phyloP scores from a whole-genome alignment of 306 rosid genomes.

The Astragalus membranaceus region DNA sequence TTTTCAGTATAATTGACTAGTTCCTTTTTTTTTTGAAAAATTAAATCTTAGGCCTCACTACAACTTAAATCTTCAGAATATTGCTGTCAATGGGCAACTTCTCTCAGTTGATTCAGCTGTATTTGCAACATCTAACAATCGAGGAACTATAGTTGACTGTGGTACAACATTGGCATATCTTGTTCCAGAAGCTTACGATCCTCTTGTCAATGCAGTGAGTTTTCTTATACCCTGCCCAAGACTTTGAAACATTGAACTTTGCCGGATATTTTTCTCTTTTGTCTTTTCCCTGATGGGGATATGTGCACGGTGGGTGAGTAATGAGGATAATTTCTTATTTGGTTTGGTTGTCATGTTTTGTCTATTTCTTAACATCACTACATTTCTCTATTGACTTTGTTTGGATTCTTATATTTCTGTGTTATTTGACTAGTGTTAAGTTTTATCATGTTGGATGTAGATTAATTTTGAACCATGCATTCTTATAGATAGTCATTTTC shows the following conservation, averaged over 20 bases:
- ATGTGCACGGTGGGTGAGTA: no score
- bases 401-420: no score
- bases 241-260: not conserved
- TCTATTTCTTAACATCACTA: no score
- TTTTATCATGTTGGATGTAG: no score
- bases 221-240: not conserved
- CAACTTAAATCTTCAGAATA: slow-evolving; percentile 79
- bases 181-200: slow-evolving; percentile 81
- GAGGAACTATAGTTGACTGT: slow-evolving; percentile 85
- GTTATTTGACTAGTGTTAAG: no score
- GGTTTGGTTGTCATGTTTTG: no score
- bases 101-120: slow-evolving; percentile 71
- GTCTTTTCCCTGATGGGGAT: not conserved
- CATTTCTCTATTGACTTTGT: no score
- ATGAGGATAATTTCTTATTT: no score
- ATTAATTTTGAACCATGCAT: no score
- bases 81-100: slow-evolving; percentile 67
- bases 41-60: slow-evolving; percentile 79
- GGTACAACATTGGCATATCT: slow-evolving; percentile 92
- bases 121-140: slow-evolving; percentile 57
- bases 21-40: not conserved
- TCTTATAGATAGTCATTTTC: not conserved
- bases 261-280: not conserved
- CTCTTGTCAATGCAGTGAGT: slow-evolving; percentile 77
- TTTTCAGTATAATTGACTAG: slow-evolving; percentile 22